Percentiles rank a stretch among this genome's conserved stretches.
These are phyloP conservation scores for Trichoderma sp. DNA, from an alignment of 2,329 filamentous ascomycete species.

Conservation along the genomic window DNA sequence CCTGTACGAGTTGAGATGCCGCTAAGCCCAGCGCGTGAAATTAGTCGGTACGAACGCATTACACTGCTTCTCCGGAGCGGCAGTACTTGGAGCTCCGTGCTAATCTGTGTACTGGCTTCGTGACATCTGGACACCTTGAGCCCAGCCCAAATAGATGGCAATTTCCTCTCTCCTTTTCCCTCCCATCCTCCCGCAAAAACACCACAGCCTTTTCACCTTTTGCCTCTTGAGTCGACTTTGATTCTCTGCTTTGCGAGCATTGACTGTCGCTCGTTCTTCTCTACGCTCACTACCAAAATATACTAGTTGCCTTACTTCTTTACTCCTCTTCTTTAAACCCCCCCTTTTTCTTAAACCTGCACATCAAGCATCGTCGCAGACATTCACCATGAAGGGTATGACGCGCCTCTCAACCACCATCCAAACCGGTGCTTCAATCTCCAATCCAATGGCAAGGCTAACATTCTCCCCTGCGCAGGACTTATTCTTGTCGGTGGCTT, in stretches of 20 bases:
- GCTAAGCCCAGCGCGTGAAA: slow-evolving; percentile 15
- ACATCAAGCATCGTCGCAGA: slow-evolving; percentile 23
- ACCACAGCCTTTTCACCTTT: background rate
- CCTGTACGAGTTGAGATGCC: background rate
- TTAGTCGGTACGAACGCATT: background rate
- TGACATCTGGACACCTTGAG: slow-evolving; percentile 14
- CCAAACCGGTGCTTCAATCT: background rate
- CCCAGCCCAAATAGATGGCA: background rate
- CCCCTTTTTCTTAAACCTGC: background rate
- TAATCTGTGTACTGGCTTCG: background rate
- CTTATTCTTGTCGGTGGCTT: slow-evolving; percentile 99
- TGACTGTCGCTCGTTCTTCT: slow-evolving; percentile 21
- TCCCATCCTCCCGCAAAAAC: background rate
- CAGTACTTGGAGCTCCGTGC: slow-evolving; percentile 7
- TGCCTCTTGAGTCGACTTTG: slow-evolving; percentile 1
- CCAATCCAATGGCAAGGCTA: slow-evolving; percentile 21
- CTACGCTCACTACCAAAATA: slow-evolving; percentile 17
- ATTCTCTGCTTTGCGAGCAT: slow-evolving; percentile 12
- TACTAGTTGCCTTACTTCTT: background rate
- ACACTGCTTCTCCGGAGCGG: background rate
- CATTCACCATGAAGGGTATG: slow-evolving; percentile 38
- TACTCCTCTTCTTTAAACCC: background rate
- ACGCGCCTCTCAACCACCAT: background rate
- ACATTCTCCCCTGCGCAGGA: slow-evolving; percentile 51
- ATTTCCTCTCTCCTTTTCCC: slow-evolving; percentile 9